These are phyloP conservation scores for Pyrenopolyporus hunteri DNA, from an alignment of 495 filamentous ascomycete genomes.

Conservation along the genomic window DNA sequence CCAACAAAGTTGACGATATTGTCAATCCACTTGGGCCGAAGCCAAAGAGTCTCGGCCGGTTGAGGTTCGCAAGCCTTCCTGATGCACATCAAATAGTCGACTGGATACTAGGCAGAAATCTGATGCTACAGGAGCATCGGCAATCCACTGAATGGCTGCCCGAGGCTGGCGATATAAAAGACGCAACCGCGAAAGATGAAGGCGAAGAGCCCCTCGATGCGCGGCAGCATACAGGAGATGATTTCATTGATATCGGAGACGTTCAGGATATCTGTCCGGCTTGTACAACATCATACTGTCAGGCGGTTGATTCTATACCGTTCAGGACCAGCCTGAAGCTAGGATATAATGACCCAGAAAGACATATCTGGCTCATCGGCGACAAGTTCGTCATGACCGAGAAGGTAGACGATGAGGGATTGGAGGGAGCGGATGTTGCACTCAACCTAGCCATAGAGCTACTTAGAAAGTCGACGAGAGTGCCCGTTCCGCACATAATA, in stretches of 20 bases:
- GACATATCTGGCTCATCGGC: constrained; percentile 37
- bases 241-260: constrained; percentile 38
- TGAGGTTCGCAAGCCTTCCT: constrained; percentile 7
- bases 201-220: background rate
- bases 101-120: constrained; percentile 25
- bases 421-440: constrained; percentile 17
- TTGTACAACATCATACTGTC: constrained; percentile 35
- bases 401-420: constrained; percentile 18
- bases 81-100: constrained; percentile 5
- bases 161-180: background rate
- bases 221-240: constrained; percentile 10
- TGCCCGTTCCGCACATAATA: constrained; percentile 33
- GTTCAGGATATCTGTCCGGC: constrained; percentile 39
- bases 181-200: background rate
- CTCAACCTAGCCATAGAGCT: constrained; percentile 20
- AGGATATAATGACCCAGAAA: constrained; percentile 32
- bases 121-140: background rate
- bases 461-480: constrained; percentile 12
- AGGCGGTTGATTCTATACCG: constrained; percentile 35
- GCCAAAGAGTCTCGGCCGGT: background rate
- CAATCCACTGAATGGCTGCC: background rate
- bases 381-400: constrained; percentile 37
- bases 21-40: background rate
- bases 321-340: constrained; percentile 36
- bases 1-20: background rate